Percentiles rank a stretch among this genome's conserved stretches.
These are phyloP conservation scores for Mycena maculata DNA, from an alignment of 768 basidiomycete species.

Conservation along the genomic window DNA sequence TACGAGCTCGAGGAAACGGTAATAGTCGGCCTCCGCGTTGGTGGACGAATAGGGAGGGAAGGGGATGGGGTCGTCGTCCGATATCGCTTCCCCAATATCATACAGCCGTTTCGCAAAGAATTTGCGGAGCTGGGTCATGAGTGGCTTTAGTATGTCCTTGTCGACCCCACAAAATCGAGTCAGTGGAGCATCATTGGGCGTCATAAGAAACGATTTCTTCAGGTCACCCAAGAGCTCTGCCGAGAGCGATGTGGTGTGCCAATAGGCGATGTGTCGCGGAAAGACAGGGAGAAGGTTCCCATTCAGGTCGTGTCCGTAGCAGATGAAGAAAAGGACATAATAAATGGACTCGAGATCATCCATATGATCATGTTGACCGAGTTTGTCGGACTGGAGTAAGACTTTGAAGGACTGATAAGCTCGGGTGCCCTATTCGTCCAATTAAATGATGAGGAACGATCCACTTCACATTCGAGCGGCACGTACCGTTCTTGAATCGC, in stretches of 20 bases:
- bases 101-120: neutral
- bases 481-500: constrained; percentile 6
- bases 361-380: constrained; percentile 9
- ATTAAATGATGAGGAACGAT: neutral
- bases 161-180: neutral
- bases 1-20: neutral
- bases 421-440: constrained; percentile 3
- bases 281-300: neutral
- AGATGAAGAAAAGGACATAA: constrained; percentile 9
- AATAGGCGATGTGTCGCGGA: neutral
- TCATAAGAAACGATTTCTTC: neutral
- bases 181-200: neutral
- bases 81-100: neutral
- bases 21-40: neutral
- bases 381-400: neutral
- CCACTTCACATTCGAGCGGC: too few relatives aligned
- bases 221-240: neutral
- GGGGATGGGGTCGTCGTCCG: neutral
- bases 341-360: constrained; percentile 21
- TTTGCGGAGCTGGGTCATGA: neutral
- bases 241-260: neutral
- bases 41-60: neutral
- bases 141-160: neutral
- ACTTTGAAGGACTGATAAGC: constrained; percentile 18
- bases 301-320: neutral